phyloP scores from a whole-genome alignment of 139 green algal species.

The Volvox africanus region DNA sequence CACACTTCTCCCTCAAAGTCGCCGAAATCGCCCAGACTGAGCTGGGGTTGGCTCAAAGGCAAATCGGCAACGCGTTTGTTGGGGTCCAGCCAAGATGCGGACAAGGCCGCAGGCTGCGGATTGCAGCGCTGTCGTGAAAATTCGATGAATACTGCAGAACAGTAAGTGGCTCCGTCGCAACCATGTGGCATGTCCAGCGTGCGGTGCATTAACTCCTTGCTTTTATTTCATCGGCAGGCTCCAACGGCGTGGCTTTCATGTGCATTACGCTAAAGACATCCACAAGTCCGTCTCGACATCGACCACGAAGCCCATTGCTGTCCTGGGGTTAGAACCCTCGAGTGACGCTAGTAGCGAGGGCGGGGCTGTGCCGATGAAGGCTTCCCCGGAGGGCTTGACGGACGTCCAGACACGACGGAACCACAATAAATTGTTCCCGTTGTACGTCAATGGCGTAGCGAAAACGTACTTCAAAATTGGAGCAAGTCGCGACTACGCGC shows the following conservation, averaged over 20 bases:
- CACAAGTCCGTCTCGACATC: conserved; percentile 39
- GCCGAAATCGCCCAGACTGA: not conserved
- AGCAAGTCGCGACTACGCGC: conserved; percentile 50
- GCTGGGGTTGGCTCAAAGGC: conserved; percentile 41
- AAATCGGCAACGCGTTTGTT: not conserved
- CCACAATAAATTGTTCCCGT: conserved; percentile 58
- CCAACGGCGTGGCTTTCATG: conserved; percentile 20
- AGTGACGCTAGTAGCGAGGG: not conserved
- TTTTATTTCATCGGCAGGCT: conserved; percentile 1
- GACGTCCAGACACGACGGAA: conserved; percentile 21
- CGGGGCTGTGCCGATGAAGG: conserved; percentile 5
- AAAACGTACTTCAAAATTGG: conserved; percentile 54
- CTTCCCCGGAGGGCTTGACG: not conserved
- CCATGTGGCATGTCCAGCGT: not conserved
- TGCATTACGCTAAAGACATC: conserved; percentile 38
- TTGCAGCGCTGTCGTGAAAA: not conserved
- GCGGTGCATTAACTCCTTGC: not conserved
- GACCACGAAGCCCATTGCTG: conserved; percentile 36
- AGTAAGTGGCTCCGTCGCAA: not conserved
- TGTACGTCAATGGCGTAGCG: conserved; percentile 53
- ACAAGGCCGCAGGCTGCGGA: not conserved
- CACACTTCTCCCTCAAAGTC: not conserved
- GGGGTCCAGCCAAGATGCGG: not conserved
- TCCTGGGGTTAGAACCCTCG: conserved; percentile 27
- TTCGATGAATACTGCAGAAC: conserved; percentile 5